Evolutionary conservation across 768 basidiomycete species (phyloP).

Genomic region (Tubosaeta sp.): DNA sequence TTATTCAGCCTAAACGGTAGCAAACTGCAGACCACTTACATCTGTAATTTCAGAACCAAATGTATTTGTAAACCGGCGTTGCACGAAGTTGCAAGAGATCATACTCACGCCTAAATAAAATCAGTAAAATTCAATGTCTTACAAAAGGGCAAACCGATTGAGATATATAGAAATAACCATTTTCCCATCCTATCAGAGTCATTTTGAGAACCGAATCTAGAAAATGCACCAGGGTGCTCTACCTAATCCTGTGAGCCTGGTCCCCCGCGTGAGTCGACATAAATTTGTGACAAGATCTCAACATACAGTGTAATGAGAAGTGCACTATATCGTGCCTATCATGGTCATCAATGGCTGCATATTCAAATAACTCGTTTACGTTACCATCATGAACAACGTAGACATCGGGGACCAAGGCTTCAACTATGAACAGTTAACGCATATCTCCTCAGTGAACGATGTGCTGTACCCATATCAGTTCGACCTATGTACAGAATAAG

Average conservation of each 20-base stretch:
- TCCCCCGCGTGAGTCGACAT: not conserved
- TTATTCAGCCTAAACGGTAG: not conserved
- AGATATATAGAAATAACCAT: not conserved
- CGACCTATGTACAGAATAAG: not conserved
- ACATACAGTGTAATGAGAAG: slow-evolving; percentile 6
- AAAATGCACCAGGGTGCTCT: not conserved
- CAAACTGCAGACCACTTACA: not conserved
- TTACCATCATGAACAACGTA: slow-evolving; percentile 12
- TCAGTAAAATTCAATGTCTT: not conserved
- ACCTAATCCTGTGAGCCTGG: slow-evolving; percentile 3
- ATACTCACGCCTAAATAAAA: slow-evolving; percentile 6
- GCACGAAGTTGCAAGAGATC: no score
- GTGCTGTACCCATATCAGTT: slow-evolving; percentile 12
- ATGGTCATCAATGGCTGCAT: not conserved
- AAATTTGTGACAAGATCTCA: not conserved
- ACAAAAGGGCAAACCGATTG: not conserved
- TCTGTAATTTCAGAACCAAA: not conserved
- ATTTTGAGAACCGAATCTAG: not conserved
- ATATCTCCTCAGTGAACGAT: not conserved
- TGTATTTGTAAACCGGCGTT: not conserved
- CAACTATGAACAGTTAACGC: slow-evolving; percentile 1
- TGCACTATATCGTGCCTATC: slow-evolving; percentile 8
- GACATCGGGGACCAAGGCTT: slow-evolving; percentile 9
- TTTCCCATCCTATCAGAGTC: not conserved
- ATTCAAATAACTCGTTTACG: not conserved